Evolutionary conservation across 768 basidiomycete species (phyloP), one percentile per base, ranked within the genome.

Genomic region (Leccinum subtestaceum): DNA sequence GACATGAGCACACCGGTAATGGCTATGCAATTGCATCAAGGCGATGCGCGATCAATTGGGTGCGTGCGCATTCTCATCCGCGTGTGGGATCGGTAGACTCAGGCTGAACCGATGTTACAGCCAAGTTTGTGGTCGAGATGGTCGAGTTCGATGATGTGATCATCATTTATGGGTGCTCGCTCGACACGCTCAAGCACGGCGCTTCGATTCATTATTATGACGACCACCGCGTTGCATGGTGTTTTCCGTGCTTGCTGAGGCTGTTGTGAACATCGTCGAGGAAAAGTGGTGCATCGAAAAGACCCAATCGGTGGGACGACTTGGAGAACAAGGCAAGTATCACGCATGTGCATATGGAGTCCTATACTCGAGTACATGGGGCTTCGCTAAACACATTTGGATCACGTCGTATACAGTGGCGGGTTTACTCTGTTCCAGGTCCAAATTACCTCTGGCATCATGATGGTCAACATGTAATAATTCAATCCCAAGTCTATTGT

Each of bases 291-390:
- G 97, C 68, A 96, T 99, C 31, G 96, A 96, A 75, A 99, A 99
- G 83, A 99, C 97, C 97, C 0, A 95, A 95, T 71, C 98, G 95
- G 93, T 99, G 96, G 95, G 97, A 98, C 70, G 97, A 98, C 73
- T 79, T 99, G 25, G 85, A 92, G 71, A 95, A 93, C 78, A 96
- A 97, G 85, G 93, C 91, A 53, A 3, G 77, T 46, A 19, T 17
- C 38, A 45, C 17, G 11, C 5, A 4, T 17, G 13, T 13, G 52
- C 51, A 5, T 13, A 49, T 50, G 3, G 29, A 31, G 29, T 31
- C 29, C 25, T 27, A 27, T 27, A 27, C 25, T 27, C 25, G 25
- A 27, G 25, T 27, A 27, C 25, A 27, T 27, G 25, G 25, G 25
- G 25, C 25, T 27, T 27, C 25, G 25, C 25, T 27, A 27, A 27